Evolutionary conservation across 73 alveolate genomes (phyloP), one percentile per base, ranked within the genome.

Genomic region (Paramecium biaurelia): DNA sequence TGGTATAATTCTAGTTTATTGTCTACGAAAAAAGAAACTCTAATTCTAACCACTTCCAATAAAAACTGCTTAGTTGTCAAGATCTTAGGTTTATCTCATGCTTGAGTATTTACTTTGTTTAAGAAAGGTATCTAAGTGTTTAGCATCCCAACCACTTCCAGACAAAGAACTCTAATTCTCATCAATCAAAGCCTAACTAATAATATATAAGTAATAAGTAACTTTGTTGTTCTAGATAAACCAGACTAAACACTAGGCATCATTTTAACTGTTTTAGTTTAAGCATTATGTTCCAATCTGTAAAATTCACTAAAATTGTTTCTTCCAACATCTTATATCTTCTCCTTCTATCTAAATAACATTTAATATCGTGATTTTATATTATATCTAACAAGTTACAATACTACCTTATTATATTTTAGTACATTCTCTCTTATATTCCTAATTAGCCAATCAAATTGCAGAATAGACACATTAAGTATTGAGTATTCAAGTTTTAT

Each of bases 21-120:
- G 24, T 18, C 56, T 79, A 20, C 90, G 45, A 47, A 42, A 79
- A n/a, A 79, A 79, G 74, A 79, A 79, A 24, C 87, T 74, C 28
- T 74, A 37, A 74, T 79, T 38, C 90, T 79, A 79, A 79, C 28
- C 90, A 38, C 76, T 79, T n/a, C 76, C 76, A 24, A 53, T 2
- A 5, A 18, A 15, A 0, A 18, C 3, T 18, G 30, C 76, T 79
- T 79, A 79, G 28, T 43, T 79, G 32, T 79, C 28, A 37, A 23
- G 47, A 24, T 45, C 32, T 1, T 38, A 42, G 0, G 76, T 79
- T 43, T 63, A 14, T 63, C 21, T 63, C 32, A 32, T 18, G 15
- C 12, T 79, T 18, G 24, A 24, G 56, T 23, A 79, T 45, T 41
- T 20, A 26, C 21, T 43, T 23, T 79, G 7, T 38, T 30, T 79